phyloP scores from a whole-genome alignment of 805 yeast species.

The Komagataella pastoris region DNA sequence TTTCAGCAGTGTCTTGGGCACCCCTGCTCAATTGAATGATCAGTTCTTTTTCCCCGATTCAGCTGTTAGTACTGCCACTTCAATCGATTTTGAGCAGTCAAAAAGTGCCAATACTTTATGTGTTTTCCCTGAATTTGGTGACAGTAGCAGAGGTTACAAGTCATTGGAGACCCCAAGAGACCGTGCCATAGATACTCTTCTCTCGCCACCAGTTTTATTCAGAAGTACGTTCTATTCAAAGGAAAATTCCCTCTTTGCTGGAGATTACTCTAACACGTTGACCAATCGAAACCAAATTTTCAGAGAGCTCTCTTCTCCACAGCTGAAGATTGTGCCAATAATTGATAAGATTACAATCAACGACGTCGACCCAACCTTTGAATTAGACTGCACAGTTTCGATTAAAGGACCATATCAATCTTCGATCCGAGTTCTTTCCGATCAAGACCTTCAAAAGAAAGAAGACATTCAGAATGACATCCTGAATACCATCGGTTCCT shows the following conservation, averaged over 20 bases:
- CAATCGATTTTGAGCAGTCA: neutral
- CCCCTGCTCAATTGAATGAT: neutral
- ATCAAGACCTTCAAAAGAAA: neutral
- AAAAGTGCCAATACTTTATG: neutral
- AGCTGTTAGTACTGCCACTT: neutral
- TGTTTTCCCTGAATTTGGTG: neutral
- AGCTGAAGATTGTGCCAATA: neutral
- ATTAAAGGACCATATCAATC: neutral
- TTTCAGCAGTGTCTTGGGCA: neutral
- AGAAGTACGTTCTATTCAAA: neutral
- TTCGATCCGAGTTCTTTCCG: neutral
- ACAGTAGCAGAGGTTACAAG: neutral
- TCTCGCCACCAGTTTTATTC: neutral
- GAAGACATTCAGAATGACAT: neutral
- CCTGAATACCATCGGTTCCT: neutral
- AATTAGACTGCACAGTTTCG: neutral
- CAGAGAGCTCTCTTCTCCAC: neutral
- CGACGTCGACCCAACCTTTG: neutral
- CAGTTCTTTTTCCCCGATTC: neutral
- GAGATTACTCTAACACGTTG: neutral
- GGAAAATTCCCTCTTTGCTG: neutral
- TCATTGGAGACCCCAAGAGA: neutral
- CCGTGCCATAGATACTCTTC: neutral
- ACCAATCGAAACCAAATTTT: neutral
- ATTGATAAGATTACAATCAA: neutral